Evolutionary conservation across 345 rosid genomes (phyloP), one percentile per base, ranked within the genome.

Genomic region (Lumnitzera littorea): DNA sequence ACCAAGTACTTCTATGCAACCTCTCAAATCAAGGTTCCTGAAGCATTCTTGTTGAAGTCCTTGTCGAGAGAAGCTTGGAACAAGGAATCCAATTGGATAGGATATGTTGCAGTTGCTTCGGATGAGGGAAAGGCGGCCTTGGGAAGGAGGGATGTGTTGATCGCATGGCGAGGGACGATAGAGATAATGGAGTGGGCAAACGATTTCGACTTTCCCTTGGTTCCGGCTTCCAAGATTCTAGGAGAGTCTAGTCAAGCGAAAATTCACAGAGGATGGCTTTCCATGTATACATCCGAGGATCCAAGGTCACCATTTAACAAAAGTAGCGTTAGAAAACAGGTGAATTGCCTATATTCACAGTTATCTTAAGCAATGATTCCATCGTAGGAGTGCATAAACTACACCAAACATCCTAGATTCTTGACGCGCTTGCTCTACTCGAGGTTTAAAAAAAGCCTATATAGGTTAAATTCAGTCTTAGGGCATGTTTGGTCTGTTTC

Each of bases 31-130:
- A 56, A 62, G 20, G 72, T 91, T 12, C 89, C 91, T 0, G 82
- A 78, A 4, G 88, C 86, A 2, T 85, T 91, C 64, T 54, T 91
- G 12, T 43, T 82, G 50, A 75, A 55, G 57, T 77, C 97, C 1
- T 4, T 84, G 41, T 84, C 94, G 14, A 79, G 91, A 65, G 94
- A 85, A 61, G 89, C 89, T 24, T 86, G 98, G 94, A 77, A 82
- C 63, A 84, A 80, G 70, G 89, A 91, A 54, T 88, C 98, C 0
- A 91, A 84, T 3, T 91, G 91, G 94, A 78, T 88, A 15, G 98
- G 96, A 47, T 88, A 69, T 52, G 82, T 91, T 3, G 98, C 94
- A 0, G 96, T 91, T 72, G 79, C 91, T 0, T 84, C 89, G 3
- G 91, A 91, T 20, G 72, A 82, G 58, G 91, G 88, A 60, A 78